Evolutionary conservation across 257 asterid species (phyloP), one percentile per base, ranked within the genome.

Genomic region (Salvia miltiorrhiza): DNA sequence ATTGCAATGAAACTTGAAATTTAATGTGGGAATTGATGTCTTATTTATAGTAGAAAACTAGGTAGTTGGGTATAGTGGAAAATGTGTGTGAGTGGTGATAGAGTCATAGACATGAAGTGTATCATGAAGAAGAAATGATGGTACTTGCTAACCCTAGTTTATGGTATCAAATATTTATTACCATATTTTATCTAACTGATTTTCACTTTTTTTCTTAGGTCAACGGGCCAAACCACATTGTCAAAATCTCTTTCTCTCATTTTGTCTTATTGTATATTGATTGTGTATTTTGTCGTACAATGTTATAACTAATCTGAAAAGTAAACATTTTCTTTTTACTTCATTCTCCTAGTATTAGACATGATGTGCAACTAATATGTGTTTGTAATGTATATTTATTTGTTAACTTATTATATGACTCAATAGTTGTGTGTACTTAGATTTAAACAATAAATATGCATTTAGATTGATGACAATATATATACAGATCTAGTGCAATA

Each of bases 91-190:
- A 40, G 59, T 72, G 70, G 76, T 62, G 41, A 59, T 21, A 59
- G 16, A 35, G 76, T 60, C 66, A 56, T 12, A 56, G 11, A 28
- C 11, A 14, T 54, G 33, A 3, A 24, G 48, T 28, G 26, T 65
- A 24, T 28, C 6, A 19, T 17, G 54, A 11, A 71, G 23, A 37
- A 50, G 70, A 71, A 48, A 70, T 59, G 62, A 70, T 63, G 32
- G 9, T 59, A 48, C 55, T 71, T 20, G 63, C 63, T 62, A 71
- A 50, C 70, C 76, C 64, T 71, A 71, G 16, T 72, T 62, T 37
- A 40, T 65, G 70, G 57, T 40, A 62, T 39, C 55, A 50, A 44
- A 59, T 47, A 20, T 5, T 28, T 65, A 5, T 9, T 40, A 48
- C 47, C 48, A 48, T 17, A 13, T 50, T 67, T 67, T 21, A 52